Evolutionary conservation across 192 early-diverging fungal species (phyloP).

Genomic region (Coemansia sp.): DNA sequence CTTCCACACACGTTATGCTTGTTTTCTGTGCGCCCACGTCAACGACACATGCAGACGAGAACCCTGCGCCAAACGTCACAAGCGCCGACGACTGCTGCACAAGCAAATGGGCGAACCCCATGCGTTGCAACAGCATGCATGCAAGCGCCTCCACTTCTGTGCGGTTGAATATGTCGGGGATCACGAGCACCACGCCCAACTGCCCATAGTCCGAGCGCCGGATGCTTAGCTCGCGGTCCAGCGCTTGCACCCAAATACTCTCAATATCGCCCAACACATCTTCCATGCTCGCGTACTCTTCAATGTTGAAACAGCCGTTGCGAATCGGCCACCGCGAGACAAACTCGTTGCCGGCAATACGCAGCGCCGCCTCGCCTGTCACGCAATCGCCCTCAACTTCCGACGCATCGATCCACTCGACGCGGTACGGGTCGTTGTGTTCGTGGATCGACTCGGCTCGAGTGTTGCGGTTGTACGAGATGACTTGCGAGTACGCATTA

Average conservation of each 20-base stretch:
- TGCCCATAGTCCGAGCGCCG: conserved; percentile 55
- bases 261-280: conserved; percentile 75
- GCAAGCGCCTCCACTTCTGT: conserved; percentile 64
- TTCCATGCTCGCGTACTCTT: conserved; percentile 67
- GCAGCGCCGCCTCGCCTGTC: conserved; percentile 35
- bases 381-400: conserved; percentile 52
- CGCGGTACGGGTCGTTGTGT: conserved; percentile 88
- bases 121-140: conserved; percentile 67
- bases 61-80: conserved; percentile 84
- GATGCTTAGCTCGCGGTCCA: conserved; percentile 71
- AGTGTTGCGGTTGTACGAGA: conserved; percentile 68
- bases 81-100: conserved; percentile 79
- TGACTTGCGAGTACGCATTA: conserved; percentile 72
- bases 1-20: conserved; percentile 79
- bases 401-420: conserved; percentile 70
- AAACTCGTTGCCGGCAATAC: conserved; percentile 39
- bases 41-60: conserved; percentile 82
- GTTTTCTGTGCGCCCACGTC: conserved; percentile 92
- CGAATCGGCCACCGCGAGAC: conserved; percentile 72
- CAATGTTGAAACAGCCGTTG: conserved; percentile 73
- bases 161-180: conserved; percentile 75
- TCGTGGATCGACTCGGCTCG: conserved; percentile 70
- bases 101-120: conserved; percentile 74
- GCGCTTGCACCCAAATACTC: conserved; percentile 73
- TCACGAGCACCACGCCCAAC: conserved; percentile 72